A percentile compares a stretch with the other conserved stretches of the same genome.
These are phyloP conservation scores for Typha latifolia DNA, from an alignment of 176 grass and related monocot species.

Conservation along the genomic window DNA sequence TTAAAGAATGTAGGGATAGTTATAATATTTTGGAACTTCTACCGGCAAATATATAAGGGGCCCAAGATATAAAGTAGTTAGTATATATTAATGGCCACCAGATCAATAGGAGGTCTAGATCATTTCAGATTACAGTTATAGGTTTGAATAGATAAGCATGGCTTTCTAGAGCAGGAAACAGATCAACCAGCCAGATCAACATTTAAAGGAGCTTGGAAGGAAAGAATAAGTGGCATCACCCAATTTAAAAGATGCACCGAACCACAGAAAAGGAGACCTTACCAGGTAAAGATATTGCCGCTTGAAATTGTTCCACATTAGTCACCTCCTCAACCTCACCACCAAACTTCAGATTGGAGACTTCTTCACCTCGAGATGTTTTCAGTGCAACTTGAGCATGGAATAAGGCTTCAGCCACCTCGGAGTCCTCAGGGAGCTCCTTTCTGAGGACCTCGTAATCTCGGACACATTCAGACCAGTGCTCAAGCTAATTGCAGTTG, in stretches of 20 bases:
- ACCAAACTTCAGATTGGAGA: slow-evolving; percentile 51
- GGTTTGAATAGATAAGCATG: background rate
- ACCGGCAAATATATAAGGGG: too few relatives aligned
- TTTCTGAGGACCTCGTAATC: slow-evolving; percentile 71
- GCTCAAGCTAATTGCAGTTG: slow-evolving; percentile 46
- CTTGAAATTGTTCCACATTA: slow-evolving; percentile 49
- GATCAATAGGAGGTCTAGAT: too few relatives aligned
- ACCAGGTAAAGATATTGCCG: slow-evolving; percentile 47
- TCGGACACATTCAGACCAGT: slow-evolving; percentile 58
- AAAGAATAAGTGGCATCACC: background rate
- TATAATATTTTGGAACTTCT: too few relatives aligned
- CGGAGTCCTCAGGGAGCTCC: slow-evolving; percentile 32
- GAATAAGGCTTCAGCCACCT: slow-evolving; percentile 42
- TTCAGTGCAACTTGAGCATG: slow-evolving; percentile 55
- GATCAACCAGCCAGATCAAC: background rate
- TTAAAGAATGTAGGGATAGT: too few relatives aligned
- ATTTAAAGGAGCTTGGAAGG: background rate
- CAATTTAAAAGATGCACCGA: background rate
- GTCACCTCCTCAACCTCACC: slow-evolving; percentile 45
- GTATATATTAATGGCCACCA: too few relatives aligned
- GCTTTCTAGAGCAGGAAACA: background rate
- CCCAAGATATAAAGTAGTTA: too few relatives aligned
- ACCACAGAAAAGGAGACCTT: slow-evolving; percentile 2
- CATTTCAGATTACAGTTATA: too few relatives aligned
- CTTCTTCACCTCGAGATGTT: slow-evolving; percentile 40